Evolutionary conservation across 805 yeast species (phyloP).

Genomic region (Geotrichum ghanense): DNA sequence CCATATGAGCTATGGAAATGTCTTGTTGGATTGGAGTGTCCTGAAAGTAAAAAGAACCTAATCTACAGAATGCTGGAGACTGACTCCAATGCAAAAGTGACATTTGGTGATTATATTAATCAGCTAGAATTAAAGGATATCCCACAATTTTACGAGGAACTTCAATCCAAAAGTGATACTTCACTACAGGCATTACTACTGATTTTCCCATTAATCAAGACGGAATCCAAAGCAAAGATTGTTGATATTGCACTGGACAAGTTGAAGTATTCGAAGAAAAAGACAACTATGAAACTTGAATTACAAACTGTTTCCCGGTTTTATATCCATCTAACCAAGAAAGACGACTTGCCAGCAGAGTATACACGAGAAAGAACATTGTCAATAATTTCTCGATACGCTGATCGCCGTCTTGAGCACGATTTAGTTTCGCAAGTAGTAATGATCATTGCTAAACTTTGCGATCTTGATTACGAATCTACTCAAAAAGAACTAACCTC

Average conservation of each 20-base stretch:
- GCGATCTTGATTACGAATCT: constrained; percentile 5
- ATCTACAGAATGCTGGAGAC: background rate
- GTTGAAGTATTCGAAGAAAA: background rate
- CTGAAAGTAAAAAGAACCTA: background rate
- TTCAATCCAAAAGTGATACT: background rate
- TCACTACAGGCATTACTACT: background rate
- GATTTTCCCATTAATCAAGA: background rate
- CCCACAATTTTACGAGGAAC: background rate
- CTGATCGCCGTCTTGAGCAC: constrained; percentile 4
- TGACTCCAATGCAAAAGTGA: background rate
- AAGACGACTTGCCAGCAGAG: background rate
- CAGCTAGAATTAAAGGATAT: background rate
- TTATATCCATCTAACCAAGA: background rate
- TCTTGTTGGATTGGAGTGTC: background rate
- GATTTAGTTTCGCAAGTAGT: constrained; percentile 4
- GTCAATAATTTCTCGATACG: constrained; percentile 4
- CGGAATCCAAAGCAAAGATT: background rate
- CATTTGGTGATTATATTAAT: background rate
- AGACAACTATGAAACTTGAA: background rate
- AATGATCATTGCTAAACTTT: constrained; percentile 7
- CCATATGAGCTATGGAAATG: background rate
- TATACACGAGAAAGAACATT: background rate
- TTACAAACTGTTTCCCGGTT: background rate
- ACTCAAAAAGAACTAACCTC: constrained; percentile 5
- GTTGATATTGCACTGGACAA: background rate